Percentiles rank a stretch among this genome's conserved stretches.
These are phyloP conservation scores for Monosporascus sp. DNA, from an alignment of 2,329 filamentous ascomycete genomes.

Conservation along the genomic window DNA sequence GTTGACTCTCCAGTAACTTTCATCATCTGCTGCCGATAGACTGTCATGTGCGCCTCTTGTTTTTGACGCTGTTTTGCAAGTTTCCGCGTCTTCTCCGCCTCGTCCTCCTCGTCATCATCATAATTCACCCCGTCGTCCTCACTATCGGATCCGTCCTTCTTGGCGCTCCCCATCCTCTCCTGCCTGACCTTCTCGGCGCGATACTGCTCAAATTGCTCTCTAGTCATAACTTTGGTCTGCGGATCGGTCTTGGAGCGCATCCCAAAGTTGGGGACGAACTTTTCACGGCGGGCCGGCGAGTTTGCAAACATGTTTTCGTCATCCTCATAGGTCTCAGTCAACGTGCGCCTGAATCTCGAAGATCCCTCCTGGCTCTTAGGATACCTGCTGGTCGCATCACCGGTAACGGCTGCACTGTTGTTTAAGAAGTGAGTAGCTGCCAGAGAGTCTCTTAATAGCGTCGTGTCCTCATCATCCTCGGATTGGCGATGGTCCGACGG, in stretches of 20 bases:
- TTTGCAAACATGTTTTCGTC: conserved; percentile 54
- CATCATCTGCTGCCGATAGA: conserved; percentile 95
- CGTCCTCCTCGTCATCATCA: conserved; percentile 67
- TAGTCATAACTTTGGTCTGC: conserved; percentile 80
- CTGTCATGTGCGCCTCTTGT: conserved; percentile 83
- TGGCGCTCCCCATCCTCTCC: conserved; percentile 34
- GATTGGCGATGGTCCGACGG: conserved; percentile 23
- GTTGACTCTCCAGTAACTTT: conserved; percentile 77
- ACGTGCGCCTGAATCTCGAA: conserved; percentile 16
- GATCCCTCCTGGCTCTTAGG: conserved; percentile 36
- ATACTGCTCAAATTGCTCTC: conserved; percentile 79
- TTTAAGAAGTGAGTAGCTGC: conserved; percentile 42
- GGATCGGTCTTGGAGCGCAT: conserved; percentile 30
- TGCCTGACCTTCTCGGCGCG: conserved; percentile 67
- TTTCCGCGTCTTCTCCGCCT: conserved; percentile 67
- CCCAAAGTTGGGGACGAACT: conserved; percentile 30
- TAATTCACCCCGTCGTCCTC: conserved; percentile 46
- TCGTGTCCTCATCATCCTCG: conserved; percentile 45
- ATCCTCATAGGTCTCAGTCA: conserved; percentile 30
- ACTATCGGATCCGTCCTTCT: conserved; percentile 33
- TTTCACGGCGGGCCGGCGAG: conserved; percentile 32
- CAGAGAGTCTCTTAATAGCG: conserved; percentile 46
- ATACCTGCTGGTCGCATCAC: conserved; percentile 24
- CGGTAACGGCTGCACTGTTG: conserved; percentile 13
- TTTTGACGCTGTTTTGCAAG: conserved; percentile 73